These are phyloP conservation scores for Phytophthora uliginosa DNA, from an alignment of 352 stramenopile species.

Conservation along the genomic window DNA sequence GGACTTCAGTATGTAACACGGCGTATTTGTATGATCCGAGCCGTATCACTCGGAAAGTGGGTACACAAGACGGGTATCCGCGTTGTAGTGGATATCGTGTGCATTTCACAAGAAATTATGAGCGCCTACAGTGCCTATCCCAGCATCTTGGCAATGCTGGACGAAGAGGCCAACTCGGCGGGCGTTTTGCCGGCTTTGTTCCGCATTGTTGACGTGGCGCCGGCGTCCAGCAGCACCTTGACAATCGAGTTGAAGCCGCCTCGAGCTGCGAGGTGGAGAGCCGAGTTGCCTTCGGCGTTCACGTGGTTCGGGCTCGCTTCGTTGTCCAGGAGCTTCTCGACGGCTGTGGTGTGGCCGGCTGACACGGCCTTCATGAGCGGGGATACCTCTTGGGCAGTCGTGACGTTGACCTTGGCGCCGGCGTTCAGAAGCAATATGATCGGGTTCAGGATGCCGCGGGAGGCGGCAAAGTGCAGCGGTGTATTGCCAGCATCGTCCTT, in stretches of 20 bases:
- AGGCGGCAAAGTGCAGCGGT: slow-evolving; percentile 84
- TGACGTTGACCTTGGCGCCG: slow-evolving; percentile 81
- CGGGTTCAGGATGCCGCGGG: slow-evolving; percentile 88
- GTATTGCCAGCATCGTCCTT: slow-evolving; percentile 91
- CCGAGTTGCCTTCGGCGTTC: slow-evolving; percentile 87
- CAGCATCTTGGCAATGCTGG: slow-evolving; percentile 74
- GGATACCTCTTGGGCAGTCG: slow-evolving; percentile 82
- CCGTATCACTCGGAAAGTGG: slow-evolving; percentile 25
- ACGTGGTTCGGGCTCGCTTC: slow-evolving; percentile 70
- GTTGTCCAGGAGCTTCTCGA: slow-evolving; percentile 91
- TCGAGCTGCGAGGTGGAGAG: slow-evolving; percentile 84
- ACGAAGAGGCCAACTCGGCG: slow-evolving; percentile 71
- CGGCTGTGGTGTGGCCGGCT: slow-evolving; percentile 80
- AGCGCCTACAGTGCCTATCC: slow-evolving; percentile 27
- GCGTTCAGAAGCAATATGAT: slow-evolving; percentile 80
- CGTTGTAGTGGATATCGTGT: slow-evolving; percentile 1
- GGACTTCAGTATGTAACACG: not conserved
- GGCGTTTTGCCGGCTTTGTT: slow-evolving; percentile 89
- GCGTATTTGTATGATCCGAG: not conserved
- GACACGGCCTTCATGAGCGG: slow-evolving; percentile 90
- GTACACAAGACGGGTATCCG: slow-evolving; percentile 11
- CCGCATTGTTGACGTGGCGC: slow-evolving; percentile 48
- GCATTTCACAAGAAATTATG: not conserved
- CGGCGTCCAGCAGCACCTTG: slow-evolving; percentile 67
- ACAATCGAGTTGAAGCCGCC: slow-evolving; percentile 86